Evolutionary conservation across 345 rosid genomes (phyloP), one percentile per base, ranked within the genome.

Genomic region (Eucalyptus marginata): DNA sequence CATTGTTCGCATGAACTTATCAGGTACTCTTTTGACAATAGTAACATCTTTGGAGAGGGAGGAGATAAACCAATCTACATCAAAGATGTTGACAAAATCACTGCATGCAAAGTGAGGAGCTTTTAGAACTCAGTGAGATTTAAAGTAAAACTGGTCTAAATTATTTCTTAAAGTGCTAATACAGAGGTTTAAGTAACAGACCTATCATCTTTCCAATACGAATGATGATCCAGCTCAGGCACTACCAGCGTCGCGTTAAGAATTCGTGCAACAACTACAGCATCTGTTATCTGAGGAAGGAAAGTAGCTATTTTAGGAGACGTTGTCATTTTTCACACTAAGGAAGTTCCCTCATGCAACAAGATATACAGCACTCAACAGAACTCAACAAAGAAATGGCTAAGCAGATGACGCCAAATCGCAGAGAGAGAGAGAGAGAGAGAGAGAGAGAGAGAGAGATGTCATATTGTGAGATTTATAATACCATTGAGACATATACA

Each of bases 161-260:
- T 66, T 17, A 62, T 62, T 62, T 62, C 68, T 29, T 62, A 29
- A 62, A 62, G 68, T 66, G 29, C 56, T 49, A 86, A 31, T 68
- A 50, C 51, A 79, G 52, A 24, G 49, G 33, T 29, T 86, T 87
- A 76, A 86, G 68, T 29, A 87, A 90, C 87, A 89, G 89, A 95
- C 99, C 99, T 98, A 88, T 96, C 93, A 92, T 98, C 99, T 91
- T 97, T 98, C 99, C 99, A 98, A 79, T 91, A 98, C 46, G 99
- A 98, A 90, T 95, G 95, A 93, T 96, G 99, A 93, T 98, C 99
- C 93, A 98, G 92, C 94, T 96, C 96, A 6, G 99, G 99, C 88
- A 98, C 96, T 87, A 98, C 98, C 87, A 98, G 91, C 29, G 99
- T 98, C 81, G 98, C 99, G 91, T 98, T 98, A 88, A 97, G 99